These are phyloP conservation scores for Tulasnella calospora DNA, from an alignment of 768 basidiomycete species.

Conservation along the genomic window DNA sequence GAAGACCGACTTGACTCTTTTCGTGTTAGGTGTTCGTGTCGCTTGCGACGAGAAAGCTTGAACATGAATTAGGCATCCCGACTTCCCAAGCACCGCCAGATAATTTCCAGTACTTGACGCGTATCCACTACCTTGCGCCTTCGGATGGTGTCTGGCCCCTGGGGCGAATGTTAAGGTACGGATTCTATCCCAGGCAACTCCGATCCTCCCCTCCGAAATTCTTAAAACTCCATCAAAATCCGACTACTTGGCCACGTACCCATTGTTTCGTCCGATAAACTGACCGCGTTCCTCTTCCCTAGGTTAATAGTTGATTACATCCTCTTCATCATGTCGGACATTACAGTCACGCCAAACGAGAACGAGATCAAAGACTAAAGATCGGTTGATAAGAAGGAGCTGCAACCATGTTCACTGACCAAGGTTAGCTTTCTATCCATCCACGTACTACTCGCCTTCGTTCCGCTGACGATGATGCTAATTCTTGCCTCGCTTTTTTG, in stretches of 20 bases:
- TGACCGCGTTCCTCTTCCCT: slow-evolving; percentile 42
- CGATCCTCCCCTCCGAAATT: no score
- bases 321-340: slow-evolving; percentile 85
- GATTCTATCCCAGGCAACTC: no score
- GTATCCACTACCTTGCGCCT: slow-evolving; percentile 96
- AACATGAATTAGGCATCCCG: slow-evolving; percentile 95
- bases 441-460: neutral
- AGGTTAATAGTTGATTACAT: slow-evolving; percentile 99
- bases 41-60: slow-evolving; percentile 95
- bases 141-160: slow-evolving; percentile 80
- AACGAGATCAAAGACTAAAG: slow-evolving; percentile 85
- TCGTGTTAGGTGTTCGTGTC: slow-evolving; percentile 61
- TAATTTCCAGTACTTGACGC: slow-evolving; percentile 87
- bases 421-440: slow-evolving; percentile 45
- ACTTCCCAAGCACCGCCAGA: slow-evolving; percentile 68
- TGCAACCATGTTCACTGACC: slow-evolving; percentile 85
- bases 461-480: neutral
- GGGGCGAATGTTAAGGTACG: slow-evolving; percentile 98
- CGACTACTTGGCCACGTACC: no score
- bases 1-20: neutral
- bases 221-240: no score
- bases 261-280: neutral
- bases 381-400: slow-evolving; percentile 86
- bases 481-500: neutral
- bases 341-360: slow-evolving; percentile 67